Evolutionary conservation across 176 grass and related monocot genomes (phyloP), one percentile per base, ranked within the genome.

Genomic region (Ensete ventricosum): DNA sequence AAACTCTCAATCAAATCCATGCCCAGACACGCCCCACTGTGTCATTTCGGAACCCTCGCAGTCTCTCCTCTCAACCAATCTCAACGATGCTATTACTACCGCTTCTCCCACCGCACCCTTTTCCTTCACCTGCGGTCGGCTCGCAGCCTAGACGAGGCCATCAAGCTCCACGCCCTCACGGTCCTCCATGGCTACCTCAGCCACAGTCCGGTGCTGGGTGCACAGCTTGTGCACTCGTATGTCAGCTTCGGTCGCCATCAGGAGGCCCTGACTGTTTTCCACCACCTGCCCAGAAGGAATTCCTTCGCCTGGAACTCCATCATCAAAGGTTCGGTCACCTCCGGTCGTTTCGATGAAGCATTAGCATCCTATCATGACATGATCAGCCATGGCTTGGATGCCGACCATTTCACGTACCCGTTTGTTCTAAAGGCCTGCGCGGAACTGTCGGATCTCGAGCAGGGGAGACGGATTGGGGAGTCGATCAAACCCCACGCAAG

Each of bases 301-400:
- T 85, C 85, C 52, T 87, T 91, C 64, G 80, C 89, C 34, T 91
- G 85, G 82, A 91, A 87, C 64, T 78, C 80, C 11, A 73, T 57
- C 52, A 85, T 91, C 70, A 87, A 72, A 81, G 80, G 77, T 27
- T 77, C 87, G 21, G 80, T 91, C 0, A 64, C 83, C 23, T 52
- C 70, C 0, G 74, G 73, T 0, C 53, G 51, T 11, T 91, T 83
- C 70, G 65, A 63, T 7, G 73, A 91, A 1, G 89, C 82, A 6
- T 54, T 91, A 57, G 57, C 21, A 17, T 57, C 48, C 43, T 85
- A 87, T 67, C 8, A 67, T 63, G 62, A 11, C 1, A 85, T 91
- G 89, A 72, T 71, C 1, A 0, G 29, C 5, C 52, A 85, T 1
- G 49, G 48, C 2, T 83, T 78, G 0, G 12, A 16, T 1, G 52